Base-by-base conservation (phyloP, 164 flowering plant genomes). In the Chloranthus sessilifolius region DNA sequence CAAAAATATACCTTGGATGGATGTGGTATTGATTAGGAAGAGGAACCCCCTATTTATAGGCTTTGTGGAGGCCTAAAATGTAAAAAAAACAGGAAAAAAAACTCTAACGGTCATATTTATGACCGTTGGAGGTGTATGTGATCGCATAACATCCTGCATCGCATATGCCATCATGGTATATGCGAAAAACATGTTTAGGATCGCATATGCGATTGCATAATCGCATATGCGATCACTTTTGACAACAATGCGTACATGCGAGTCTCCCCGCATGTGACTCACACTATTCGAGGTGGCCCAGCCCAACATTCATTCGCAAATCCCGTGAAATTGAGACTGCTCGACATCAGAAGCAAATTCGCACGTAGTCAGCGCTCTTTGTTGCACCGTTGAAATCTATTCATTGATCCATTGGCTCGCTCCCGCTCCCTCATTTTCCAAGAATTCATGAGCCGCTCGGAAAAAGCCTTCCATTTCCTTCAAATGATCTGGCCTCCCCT, bases 261-360 rank as follows among this genome's bases (percentile, higher is more conserved):
- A 14, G 42, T 38, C 42, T 38, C 42, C 42, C 42, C 42, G 42
- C 42, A 38, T 38, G 42, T n/a, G n/a, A n/a, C 19, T 38, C 42
- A 38, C 42, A n/a, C 42, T n/a, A 38, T 38, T 38, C 42, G 42
- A 38, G 42, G 42, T 38, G 42, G 42, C 42, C 42, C 42, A 38
- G n/a, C 42, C 42, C 42, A 38, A 14, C n/a, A n/a, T n/a, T n/a
- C 42, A 38, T 38, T 38, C 42, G n/a, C n/a, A 38, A 38, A 38
- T 38, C 42, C 5, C 14, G 42, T 38, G 5, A 38, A 38, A 38
- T 38, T 38, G 42, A 38, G 42, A 38, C 42, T 38, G 42, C 42
- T 14, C 42, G n/a, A 38, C 38, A 5, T 30, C 10, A n/a, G 15
- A 36, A 36, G 40, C 40, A 5, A 36, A 36, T 36, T 36, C 40